Evolutionary conservation across 345 rosid species (phyloP), one percentile per base, ranked within the genome.

Genomic region (Ceriops decandra): DNA sequence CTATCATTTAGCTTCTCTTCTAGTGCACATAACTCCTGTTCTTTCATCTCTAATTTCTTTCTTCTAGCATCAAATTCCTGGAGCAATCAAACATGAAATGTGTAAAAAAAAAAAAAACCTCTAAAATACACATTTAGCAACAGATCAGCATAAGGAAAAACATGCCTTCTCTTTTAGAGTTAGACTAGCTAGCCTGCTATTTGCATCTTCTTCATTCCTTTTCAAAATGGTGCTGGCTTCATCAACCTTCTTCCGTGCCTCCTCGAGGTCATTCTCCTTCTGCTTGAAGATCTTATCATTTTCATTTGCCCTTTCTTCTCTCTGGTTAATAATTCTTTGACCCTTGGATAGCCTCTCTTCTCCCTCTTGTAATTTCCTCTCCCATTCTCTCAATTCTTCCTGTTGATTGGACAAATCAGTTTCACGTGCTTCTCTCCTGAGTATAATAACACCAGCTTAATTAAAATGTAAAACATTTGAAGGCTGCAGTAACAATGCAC

Each of bases 381-480:
- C 96, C 99, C 99, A 90, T 71, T 91, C 97, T 70, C 79, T 86
- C 84, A 91, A 81, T 77, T 95, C 97, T 66, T 95, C 99, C 79
- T 96, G 83, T 82, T 91, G 99, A 84, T 88, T 84, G 56, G 90
- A 84, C 47, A 95, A 83, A 67, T 77, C 70, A 28, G 69, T 74
- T 71, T 91, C 95, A 30, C 84, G 88, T 31, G 85, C 77, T 64
- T 90, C 97, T 75, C 88, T 87, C 83, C 99, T 95, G 85, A 77
- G 24, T 52, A 49, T 38, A 15, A 56, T 6, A 26, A 28, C 42
- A 69, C 46, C 52, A 68, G 72, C 57, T 56, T 54, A 36, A 51
- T 24, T 31, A 62, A 56, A 67, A 72, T 16, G 53, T 42, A 24
- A 20, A 35, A 51, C 31, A 62, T 60, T 63, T 42, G 32, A 32